phyloP scores from a whole-genome alignment of 2,329 filamentous ascomycete genomes.

The Akanthomyces uredinophilus region DNA sequence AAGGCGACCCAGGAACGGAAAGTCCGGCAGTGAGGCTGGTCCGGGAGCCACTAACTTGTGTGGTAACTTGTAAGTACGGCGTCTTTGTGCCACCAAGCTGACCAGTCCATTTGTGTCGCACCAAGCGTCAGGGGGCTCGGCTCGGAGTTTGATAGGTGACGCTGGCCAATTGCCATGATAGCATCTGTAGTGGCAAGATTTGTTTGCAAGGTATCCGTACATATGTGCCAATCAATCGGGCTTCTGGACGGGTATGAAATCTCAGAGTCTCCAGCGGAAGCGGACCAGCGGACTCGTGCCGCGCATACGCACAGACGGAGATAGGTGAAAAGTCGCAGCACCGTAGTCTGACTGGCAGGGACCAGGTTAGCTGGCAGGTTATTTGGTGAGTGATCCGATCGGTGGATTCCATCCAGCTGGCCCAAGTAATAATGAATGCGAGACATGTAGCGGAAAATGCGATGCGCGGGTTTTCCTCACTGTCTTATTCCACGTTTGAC shows the following conservation, averaged over 20 bases:
- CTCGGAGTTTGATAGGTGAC: constrained; percentile 1
- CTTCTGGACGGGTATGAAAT: not conserved
- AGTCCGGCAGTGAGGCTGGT: not conserved
- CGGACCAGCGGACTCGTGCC: not conserved
- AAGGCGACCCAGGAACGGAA: not conserved
- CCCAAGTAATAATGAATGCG: not conserved
- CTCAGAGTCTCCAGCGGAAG: not conserved
- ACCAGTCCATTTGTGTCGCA: not conserved
- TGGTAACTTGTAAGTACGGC: not conserved
- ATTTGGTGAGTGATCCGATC: not conserved
- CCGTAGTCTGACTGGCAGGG: not conserved
- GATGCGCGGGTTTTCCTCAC: not conserved
- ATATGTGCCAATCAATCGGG: constrained; percentile 5
- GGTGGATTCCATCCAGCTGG: not conserved
- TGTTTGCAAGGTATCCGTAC: not conserved
- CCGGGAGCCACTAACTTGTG: not conserved
- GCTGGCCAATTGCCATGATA: not conserved
- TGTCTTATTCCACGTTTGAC: no score
- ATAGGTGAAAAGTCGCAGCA: not conserved
- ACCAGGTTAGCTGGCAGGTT: no score
- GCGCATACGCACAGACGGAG: constrained; percentile 1
- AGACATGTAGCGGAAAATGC: not conserved
- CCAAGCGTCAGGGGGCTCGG: not conserved
- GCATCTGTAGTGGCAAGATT: not conserved
- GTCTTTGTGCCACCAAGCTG: not conserved